Conservation (phyloP, 2,329 filamentous ascomycete species). For the Cladosporium velox region DNA sequence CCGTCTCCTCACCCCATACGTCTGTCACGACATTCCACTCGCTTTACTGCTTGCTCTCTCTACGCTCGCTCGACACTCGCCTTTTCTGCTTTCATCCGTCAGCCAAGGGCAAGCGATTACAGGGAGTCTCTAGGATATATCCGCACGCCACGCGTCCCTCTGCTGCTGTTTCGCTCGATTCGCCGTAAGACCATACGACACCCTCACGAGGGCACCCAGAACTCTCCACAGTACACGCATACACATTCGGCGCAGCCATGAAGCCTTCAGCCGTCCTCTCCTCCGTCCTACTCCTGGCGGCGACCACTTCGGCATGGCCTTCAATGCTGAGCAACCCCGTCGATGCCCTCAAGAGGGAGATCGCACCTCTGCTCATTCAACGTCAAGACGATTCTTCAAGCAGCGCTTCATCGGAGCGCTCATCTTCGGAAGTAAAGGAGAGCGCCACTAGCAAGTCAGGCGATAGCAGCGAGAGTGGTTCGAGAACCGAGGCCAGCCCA, state of each 20-base stretch:
- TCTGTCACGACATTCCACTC: conserved; percentile 15
- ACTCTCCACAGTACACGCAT: conserved; percentile 1
- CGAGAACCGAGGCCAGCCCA: conserved; percentile 19
- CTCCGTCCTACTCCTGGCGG: conserved; percentile 35
- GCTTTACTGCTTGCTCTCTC: neutral
- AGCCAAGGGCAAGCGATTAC: neutral
- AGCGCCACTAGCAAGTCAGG: conserved; percentile 1
- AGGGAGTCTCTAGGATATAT: neutral
- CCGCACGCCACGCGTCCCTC: conserved; percentile 17
- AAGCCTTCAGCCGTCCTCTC: conserved; percentile 37
- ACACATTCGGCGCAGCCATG: conserved; percentile 32
- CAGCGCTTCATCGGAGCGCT: conserved; percentile 29
- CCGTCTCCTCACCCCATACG: conserved; percentile 2
- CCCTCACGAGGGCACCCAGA: conserved; percentile 12
- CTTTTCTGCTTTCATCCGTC: neutral
- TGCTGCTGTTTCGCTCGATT: neutral
- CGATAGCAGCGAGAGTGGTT: neutral
- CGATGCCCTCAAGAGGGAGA: conserved; percentile 32
- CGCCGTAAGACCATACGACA: neutral
- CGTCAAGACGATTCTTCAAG: conserved; percentile 30
- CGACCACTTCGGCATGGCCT: conserved; percentile 35
- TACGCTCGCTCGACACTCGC: neutral
- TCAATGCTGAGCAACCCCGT: conserved; percentile 30
- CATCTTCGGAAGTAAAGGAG: conserved; percentile 20
- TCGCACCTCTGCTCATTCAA: conserved; percentile 29